Base-by-base conservation (phyloP, 306 rosid species). In the Vigna angularis region DNA sequence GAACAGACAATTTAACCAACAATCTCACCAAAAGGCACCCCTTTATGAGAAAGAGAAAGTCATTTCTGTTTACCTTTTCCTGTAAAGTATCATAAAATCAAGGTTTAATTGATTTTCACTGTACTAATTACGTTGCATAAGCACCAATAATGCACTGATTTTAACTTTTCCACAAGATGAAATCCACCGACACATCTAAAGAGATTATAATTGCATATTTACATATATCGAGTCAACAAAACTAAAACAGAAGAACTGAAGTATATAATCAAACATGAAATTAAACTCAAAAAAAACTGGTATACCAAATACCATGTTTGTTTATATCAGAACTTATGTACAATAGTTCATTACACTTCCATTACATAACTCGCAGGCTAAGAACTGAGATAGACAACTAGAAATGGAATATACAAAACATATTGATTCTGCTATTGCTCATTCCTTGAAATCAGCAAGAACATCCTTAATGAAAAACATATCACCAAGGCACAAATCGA, bases 401-500 rank as follows among this genome's bases (percentile, higher is more conserved):
- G 66, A 28, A 34, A 34, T 24, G 13, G 52, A 34, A 65, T 51
- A 75, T 15, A 75, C 57, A 74, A 40, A 22, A 49, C n/a, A 48
- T 68, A 10, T 53, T 20, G 68, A 20, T 40, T 67, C 65, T 34
- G n/a, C 62, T 44, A 52, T 22, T 53, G 6, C 18, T 50, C 22
- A 64, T 62, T 53, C 53, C 32, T 18, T 66, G 52, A 63, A 49
- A 7, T 24, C 1, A 22, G 18, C 44, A 56, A 40, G 34, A 75
- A 20, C 24, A 53, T 4, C n/a, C n/a, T 28, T 2, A 11, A 14
- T 59, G 6, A 17, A 16, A 50, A 34, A 1, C 20, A 42, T 70
- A 71, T 89, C 87, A 95, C 84, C 89, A 87, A 53, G 97, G 97
- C 13, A 89, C 92, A 70, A 95, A 92, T 1, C 98, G 92, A 80